Evolutionary conservation across 768 basidiomycete genomes (phyloP).

Genomic region (Tubosaeta sp.): DNA sequence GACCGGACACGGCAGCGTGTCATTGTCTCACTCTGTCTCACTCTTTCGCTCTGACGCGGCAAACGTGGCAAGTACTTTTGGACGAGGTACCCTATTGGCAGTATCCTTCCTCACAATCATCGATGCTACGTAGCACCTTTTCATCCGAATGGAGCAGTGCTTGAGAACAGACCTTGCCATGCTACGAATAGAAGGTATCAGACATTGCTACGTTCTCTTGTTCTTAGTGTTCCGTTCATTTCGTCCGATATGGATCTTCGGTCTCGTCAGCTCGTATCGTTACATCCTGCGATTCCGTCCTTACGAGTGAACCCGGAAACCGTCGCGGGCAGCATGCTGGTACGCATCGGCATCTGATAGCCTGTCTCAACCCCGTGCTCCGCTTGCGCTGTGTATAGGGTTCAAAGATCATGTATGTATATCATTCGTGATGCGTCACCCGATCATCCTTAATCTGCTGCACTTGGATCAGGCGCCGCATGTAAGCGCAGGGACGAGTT

Average conservation of each 20-base stretch:
- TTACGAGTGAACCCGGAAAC: background rate
- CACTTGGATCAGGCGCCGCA: background rate
- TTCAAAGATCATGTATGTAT: no score
- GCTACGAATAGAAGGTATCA: no score
- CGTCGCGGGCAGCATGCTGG: background rate
- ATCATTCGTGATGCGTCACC: background rate
- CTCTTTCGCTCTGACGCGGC: background rate
- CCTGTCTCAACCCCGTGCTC: background rate
- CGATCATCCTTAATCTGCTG: background rate
- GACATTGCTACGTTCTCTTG: no score
- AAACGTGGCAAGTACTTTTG: background rate
- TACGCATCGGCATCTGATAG: no score
- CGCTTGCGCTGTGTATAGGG: no score
- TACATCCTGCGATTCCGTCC: background rate
- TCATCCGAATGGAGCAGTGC: background rate
- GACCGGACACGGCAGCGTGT: background rate
- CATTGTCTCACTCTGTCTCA: background rate
- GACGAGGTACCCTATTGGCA: no score
- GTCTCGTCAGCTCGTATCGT: background rate
- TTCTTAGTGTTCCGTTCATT: no score
- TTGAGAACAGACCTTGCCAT: background rate
- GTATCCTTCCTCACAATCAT: background rate
- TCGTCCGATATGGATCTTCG: no score
- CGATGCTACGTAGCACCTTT: background rate
- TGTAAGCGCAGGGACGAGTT: background rate